Evolutionary conservation across 2,329 filamentous ascomycete species (phyloP).

Genomic region (Cryphonectria naterciae): DNA sequence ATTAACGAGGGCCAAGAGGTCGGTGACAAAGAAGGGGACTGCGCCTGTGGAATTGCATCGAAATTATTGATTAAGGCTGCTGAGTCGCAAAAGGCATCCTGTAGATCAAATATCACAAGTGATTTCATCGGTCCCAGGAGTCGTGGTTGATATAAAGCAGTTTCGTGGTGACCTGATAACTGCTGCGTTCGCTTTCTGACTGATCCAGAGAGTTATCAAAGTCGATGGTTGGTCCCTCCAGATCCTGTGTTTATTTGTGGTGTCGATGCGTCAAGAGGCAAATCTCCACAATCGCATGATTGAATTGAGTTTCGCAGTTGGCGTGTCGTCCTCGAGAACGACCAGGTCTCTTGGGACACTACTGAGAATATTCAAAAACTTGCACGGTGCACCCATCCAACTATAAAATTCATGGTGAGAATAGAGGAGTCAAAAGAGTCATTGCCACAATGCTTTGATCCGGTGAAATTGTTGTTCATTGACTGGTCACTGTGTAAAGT

Average conservation of each 20-base stretch:
- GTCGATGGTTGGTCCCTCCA: not conserved
- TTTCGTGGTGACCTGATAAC: not conserved
- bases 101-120: constrained; percentile 3
- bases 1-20: not conserved
- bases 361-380: no score
- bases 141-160: constrained; percentile 9
- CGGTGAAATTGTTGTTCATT: not conserved
- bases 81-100: constrained; percentile 6
- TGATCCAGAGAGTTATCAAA: not conserved
- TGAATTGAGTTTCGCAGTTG: not conserved
- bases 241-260: not conserved
- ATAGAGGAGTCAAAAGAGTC: not conserved
- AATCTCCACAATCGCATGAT: not conserved
- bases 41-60: not conserved
- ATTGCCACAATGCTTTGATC: not conserved
- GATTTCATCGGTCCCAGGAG: not conserved
- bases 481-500: not conserved
- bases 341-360: not conserved
- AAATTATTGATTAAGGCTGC: constrained; percentile 10
- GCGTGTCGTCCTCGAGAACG: not conserved
- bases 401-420: not conserved
- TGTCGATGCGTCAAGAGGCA: not conserved
- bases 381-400: not conserved
- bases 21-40: not conserved
- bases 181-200: not conserved